phyloP scores from a whole-genome alignment of 2,329 filamentous ascomycete species.

The Epichloe gansuensis region DNA sequence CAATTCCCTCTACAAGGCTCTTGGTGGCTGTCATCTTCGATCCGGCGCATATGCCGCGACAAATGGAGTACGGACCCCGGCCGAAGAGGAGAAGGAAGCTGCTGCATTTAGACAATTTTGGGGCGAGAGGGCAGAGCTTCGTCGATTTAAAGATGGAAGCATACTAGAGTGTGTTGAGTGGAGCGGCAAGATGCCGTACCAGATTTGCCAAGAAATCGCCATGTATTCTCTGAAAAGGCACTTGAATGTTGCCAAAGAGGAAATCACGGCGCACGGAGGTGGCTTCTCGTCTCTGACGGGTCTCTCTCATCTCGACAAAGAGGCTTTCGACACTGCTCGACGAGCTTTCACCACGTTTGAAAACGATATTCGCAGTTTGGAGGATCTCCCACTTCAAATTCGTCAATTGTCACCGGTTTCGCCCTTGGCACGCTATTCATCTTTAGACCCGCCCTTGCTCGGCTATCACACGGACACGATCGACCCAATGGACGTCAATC shows the following conservation, averaged over 20 bases:
- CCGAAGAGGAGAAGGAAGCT: conserved; percentile 75
- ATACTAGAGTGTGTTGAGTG: conserved; percentile 90
- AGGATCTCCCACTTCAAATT: conserved; percentile 78
- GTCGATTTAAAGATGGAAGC: conserved; percentile 89
- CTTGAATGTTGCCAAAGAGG: conserved; percentile 45
- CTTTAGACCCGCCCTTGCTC: conserved; percentile 32
- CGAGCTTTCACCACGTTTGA: conserved; percentile 64
- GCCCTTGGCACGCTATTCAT: conserved; percentile 62
- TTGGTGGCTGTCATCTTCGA: conserved; percentile 62
- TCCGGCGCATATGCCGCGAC: conserved; percentile 56
- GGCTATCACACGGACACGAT: conserved; percentile 31
- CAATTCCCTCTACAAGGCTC: conserved; percentile 27
- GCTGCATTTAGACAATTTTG: conserved; percentile 80
- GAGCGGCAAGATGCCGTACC: conserved; percentile 49
- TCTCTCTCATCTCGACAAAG: conserved; percentile 33
- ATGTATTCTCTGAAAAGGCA: conserved; percentile 59
- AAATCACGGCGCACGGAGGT: conserved; percentile 38
- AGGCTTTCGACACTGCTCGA: conserved; percentile 56
- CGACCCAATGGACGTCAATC: conserved; percentile 60
- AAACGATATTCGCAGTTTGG: conserved; percentile 61
- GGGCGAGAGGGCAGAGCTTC: conserved; percentile 85
- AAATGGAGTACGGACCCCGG: conserved; percentile 81
- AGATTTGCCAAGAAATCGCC: conserved; percentile 71
- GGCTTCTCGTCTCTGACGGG: conserved; percentile 38
- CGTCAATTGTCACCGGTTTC: conserved; percentile 66